phyloP scores from a whole-genome alignment of 2,329 filamentous ascomycete genomes.

The Penicillium sp. region DNA sequence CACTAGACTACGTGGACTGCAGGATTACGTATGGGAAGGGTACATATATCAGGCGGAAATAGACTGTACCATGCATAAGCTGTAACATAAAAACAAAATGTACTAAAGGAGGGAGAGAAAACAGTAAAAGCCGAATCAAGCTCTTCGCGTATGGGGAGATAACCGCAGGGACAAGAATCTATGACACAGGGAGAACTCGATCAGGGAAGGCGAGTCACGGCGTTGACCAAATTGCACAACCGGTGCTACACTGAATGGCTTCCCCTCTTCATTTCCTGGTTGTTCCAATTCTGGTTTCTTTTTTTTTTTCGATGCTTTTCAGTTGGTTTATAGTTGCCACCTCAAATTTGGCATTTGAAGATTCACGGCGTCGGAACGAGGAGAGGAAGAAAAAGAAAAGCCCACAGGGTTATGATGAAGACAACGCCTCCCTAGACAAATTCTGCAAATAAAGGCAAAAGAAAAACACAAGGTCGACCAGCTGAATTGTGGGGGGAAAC shows the following conservation, averaged over 20 bases:
- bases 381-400: conserved; percentile 31
- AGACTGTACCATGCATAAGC: conserved; percentile 34
- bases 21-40: not conserved
- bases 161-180: conserved; percentile 28
- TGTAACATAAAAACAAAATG: conserved; percentile 29
- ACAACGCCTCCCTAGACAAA: conserved; percentile 47
- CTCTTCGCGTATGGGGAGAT: conserved; percentile 25
- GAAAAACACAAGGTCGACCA: conserved; percentile 37
- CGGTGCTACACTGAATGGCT: conserved; percentile 14
- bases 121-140: conserved; percentile 19
- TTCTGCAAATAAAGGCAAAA: conserved; percentile 39
- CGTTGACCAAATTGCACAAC: conserved; percentile 12
- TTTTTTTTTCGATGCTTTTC: conserved; percentile 10
- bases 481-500: conserved; percentile 25
- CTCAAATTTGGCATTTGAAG: conserved; percentile 22
- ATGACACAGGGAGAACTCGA: conserved; percentile 23
- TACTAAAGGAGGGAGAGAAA: conserved; percentile 14
- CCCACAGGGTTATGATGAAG: conserved; percentile 41
- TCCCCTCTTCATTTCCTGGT: conserved; percentile 1
- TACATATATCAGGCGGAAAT: conserved; percentile 11
- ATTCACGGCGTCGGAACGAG: conserved; percentile 23
- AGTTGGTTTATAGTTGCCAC: conserved; percentile 22
- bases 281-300: conserved; percentile 5
- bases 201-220: conserved; percentile 10
- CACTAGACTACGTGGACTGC: not conserved